A percentile compares a stretch with the other conserved stretches of the same genome.
Evolutionary conservation across 441 rosid species (phyloP).

Genomic region (Dalechampia spathulata): DNA sequence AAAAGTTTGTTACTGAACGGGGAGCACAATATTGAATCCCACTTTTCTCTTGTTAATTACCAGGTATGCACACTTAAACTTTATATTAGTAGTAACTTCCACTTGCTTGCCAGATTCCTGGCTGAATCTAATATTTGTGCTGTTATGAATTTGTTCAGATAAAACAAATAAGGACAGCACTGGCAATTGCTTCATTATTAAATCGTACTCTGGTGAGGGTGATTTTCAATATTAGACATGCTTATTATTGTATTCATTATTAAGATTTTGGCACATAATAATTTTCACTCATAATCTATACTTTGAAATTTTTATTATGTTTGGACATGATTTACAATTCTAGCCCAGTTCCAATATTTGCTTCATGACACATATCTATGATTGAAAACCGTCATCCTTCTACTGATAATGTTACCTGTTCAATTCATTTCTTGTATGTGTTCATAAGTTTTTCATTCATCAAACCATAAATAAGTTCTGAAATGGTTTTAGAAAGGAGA

Average conservation of each 20-base stretch:
- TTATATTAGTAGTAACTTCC: slow-evolving; percentile 12
- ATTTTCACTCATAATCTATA: too few species aligned
- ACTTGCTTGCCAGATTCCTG: slow-evolving; percentile 4
- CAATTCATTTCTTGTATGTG: too few species aligned
- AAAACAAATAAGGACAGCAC: slow-evolving; percentile 87
- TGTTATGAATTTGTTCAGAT: slow-evolving; percentile 42
- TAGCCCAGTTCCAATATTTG: too few species aligned
- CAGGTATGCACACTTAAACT: slow-evolving; percentile 50
- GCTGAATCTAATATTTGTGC: slow-evolving; percentile 20
- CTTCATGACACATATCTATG: too few species aligned
- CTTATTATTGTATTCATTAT: slow-evolving; percentile 3
- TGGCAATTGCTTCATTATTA: slow-evolving; percentile 78
- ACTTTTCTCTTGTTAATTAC: slow-evolving; percentile 73
- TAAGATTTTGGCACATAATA: background rate
- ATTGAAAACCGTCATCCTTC: too few species aligned
- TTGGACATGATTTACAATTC: too few species aligned
- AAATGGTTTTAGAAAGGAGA: too few species aligned
- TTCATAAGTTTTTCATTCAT: too few species aligned
- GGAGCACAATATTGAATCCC: slow-evolving; percentile 67
- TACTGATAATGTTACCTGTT: too few species aligned
- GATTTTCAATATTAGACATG: slow-evolving; percentile 3
- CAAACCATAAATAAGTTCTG: too few species aligned
- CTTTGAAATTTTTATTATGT: too few species aligned
- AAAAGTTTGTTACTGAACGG: slow-evolving; percentile 82
- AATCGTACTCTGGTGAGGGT: slow-evolving; percentile 85